Conservation (phyloP, 306 rosid genomes). For the Rosa persica region DNA sequence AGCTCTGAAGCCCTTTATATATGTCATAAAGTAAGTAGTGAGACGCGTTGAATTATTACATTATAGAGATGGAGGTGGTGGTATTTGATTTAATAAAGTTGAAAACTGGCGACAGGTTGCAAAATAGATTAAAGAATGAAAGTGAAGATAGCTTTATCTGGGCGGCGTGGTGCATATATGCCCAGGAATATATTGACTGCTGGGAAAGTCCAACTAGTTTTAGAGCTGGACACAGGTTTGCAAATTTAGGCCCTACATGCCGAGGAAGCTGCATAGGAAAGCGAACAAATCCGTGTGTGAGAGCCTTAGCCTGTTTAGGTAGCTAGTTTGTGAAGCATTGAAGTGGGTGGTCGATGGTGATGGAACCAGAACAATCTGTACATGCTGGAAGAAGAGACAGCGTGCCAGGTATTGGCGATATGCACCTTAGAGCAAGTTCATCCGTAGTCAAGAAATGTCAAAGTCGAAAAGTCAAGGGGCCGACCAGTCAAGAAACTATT, state of each 20-base stretch:
- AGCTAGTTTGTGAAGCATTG: not conserved
- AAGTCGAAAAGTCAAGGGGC: too few species aligned
- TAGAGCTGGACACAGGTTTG: conserved; percentile 19
- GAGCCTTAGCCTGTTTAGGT: not conserved
- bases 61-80: not conserved
- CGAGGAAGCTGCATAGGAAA: not conserved
- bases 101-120: conserved; percentile 12
- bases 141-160: not conserved
- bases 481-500: too few species aligned
- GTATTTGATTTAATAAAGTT: not conserved
- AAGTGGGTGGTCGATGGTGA: not conserved
- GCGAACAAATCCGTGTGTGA: not conserved
- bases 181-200: not conserved
- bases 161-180: not conserved
- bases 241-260: not conserved
- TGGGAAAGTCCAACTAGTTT: not conserved
- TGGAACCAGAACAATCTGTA: not conserved
- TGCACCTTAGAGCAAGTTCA: too few species aligned
- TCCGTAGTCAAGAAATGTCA: too few species aligned
- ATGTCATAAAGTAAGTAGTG: not conserved
- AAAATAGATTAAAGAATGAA: not conserved
- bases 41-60: not conserved
- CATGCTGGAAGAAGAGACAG: not conserved
- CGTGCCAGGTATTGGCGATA: not conserved
- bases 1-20: conserved; percentile 10